Base-by-base conservation (phyloP, 2,329 filamentous ascomycete species). In the Botrytis hyacinthi region DNA sequence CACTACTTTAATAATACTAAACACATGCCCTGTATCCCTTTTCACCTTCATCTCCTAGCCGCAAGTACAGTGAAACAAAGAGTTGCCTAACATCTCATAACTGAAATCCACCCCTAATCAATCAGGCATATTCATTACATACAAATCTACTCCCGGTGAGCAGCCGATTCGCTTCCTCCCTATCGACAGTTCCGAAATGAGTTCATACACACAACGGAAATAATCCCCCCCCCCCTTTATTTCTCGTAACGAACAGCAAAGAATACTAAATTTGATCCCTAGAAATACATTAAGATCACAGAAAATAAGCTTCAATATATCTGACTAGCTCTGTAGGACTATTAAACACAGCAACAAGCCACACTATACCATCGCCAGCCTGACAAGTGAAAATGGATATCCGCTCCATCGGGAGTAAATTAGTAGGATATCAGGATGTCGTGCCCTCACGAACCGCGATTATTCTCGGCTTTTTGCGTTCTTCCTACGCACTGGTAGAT, bases 391-490 rank as follows among this genome's bases (percentile, higher is more conserved):
- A 32, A 7, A 29, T 29, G n/a, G 0, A 18, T 29, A 32, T 29
- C n/a, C 14, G 14, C 51, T 57, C n/a, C 14, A 18, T 32, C 6
- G n/a, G n/a, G n/a, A 57, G 51, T 29, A 29, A 6, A 29, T 18
- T 8, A 29, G 51, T 57, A n/a, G 51, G n/a, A 57, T 16, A 18
- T 14, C 0, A 9, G 51, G 16, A 29, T 32, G 16, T 29, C 9
- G 6, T 57, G 7, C n/a, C 16, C 3, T 3, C 6, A 0, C 1
- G n/a, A 57, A 57, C 6, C 7, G n/a, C 6, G 0, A 16, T 57
- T 4, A 4, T 57, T 29, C 6, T 4, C 51, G 29, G 1, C 51
- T 32, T 3, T 57, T 57, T 57, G 6, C n/a, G n/a, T 29, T 57
- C 16, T 3, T 29, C 6, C 3, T 57, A 29, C 14, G 7, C 7